phyloP scores from a whole-genome alignment of 192 early-diverging fungal species.

The Funneliformis mosseae region DNA sequence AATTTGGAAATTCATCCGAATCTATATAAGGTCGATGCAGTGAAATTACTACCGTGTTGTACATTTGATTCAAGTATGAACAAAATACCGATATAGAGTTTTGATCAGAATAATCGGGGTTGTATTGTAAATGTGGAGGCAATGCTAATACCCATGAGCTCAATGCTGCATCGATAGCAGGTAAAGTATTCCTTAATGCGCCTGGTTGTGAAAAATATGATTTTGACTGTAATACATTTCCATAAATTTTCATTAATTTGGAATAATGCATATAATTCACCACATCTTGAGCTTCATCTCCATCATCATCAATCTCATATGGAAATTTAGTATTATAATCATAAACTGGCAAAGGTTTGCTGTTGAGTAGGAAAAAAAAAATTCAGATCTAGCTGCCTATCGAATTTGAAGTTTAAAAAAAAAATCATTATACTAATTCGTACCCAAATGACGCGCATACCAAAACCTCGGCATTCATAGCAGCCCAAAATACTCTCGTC shows the following conservation, averaged over 20 bases:
- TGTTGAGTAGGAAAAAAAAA: neutral
- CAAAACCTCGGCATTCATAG: constrained; percentile 62
- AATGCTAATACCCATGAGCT: constrained; percentile 39
- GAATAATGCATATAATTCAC: constrained; percentile 36
- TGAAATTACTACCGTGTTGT: constrained; percentile 48
- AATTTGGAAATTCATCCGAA: constrained; percentile 39
- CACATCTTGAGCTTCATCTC: constrained; percentile 27
- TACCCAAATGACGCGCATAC: constrained; percentile 60
- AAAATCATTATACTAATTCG: constrained; percentile 32
- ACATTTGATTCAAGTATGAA: constrained; percentile 32
- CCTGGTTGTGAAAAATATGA: constrained; percentile 37
- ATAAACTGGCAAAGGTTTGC: constrained; percentile 28
- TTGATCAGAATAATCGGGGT: constrained; percentile 12
- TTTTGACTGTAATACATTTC: constrained; percentile 44
- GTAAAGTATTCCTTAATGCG: constrained; percentile 37
- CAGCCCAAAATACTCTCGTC: constrained; percentile 68
- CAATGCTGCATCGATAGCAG: constrained; percentile 28
- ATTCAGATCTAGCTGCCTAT: neutral
- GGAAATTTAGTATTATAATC: constrained; percentile 49
- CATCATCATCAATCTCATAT: constrained; percentile 31
- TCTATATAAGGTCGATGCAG: constrained; percentile 56
- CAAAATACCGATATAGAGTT: neutral
- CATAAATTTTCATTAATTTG: constrained; percentile 49
- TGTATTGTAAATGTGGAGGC: constrained; percentile 42
- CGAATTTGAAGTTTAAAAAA: constrained; percentile 30